These are phyloP conservation scores for Cercophora newfieldiana DNA, from an alignment of 495 filamentous ascomycete species.

Conservation along the genomic window DNA sequence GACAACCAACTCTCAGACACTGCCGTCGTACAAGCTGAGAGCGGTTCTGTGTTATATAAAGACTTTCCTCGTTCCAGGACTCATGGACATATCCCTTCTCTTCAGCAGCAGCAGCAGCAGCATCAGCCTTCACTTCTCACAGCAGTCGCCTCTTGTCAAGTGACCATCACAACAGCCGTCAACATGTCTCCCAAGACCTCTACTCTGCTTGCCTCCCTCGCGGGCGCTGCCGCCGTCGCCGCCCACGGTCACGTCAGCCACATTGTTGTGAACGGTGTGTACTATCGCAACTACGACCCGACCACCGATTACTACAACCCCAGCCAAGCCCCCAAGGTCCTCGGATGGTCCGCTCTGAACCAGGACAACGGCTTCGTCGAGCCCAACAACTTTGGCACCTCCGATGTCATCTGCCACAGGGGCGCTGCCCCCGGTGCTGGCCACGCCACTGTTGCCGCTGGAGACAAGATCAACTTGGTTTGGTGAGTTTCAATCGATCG, in stretches of 20 bases:
- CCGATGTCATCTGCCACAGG: conserved; percentile 56
- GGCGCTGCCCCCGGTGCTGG: conserved; percentile 39
- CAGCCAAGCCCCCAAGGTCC: conserved; percentile 45
- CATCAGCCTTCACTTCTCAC: conserved; percentile 2
- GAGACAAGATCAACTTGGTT: conserved; percentile 44
- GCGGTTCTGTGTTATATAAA: conserved; percentile 15
- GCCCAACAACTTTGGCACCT: conserved; percentile 41
- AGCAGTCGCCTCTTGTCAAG: not conserved
- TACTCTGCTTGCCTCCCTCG: conserved; percentile 45
- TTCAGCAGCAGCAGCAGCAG: conserved; percentile 1
- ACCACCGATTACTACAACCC: conserved; percentile 37
- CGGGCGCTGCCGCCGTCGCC: conserved; percentile 53
- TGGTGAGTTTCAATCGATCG: conserved; percentile 24
- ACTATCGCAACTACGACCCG: conserved; percentile 48
- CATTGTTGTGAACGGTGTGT: conserved; percentile 59
- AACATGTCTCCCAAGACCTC: conserved; percentile 27
- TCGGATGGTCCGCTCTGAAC: conserved; percentile 56
- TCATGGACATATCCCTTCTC: not conserved
- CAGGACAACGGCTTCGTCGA: conserved; percentile 63
- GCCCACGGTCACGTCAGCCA: conserved; percentile 64
- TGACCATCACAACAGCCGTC: not conserved
- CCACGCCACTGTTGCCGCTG: conserved; percentile 45
- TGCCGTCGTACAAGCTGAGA: not conserved
- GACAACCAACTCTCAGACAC: not conserved
- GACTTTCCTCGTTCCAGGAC: not conserved